Base-by-base conservation (phyloP, 2,329 filamentous ascomycete species). In the Neodidymelliopsis sp. region DNA sequence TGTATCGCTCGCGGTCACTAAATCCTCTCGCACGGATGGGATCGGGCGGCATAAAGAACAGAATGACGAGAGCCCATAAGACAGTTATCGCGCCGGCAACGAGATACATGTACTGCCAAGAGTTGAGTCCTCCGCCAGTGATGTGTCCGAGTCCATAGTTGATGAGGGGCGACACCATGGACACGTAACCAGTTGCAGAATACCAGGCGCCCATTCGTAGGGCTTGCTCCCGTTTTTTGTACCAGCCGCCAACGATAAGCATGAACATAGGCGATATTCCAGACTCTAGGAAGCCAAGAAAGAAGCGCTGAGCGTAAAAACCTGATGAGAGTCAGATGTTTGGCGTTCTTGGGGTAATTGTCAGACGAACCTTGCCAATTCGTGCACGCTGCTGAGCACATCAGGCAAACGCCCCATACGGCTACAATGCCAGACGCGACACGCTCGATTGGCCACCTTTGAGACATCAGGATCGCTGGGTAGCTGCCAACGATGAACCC, bases 151-250 rank as follows among this genome's bases (percentile, higher is more conserved):
- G 66, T 5, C 67, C 70, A 29, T 66, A 67, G 28, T 67, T 67
- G 41, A 69, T 62, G 12, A 70, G 43, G 2, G 63, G 58, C 2
- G 64, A 66, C 10, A 67, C 35, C 25, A 57, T 53, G 18, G 56
- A 62, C 9, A 65, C 62, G 28, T 65, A 76, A 57, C 38, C 73
- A 61, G 22, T 86, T 2, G 82, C 85, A 5, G 80, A 76, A 56
- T 88, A 88, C 84, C 85, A 88, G 1, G 79, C 77, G 0, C 84
- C 84, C 8, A 86, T 79, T 1, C 85, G 77, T 19, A 85, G 64
- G 0, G 85, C 84, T 66, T 88, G 85, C 59, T 89, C 84, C 4
- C 63, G 59, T 50, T 77, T 74, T 50, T 77, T 80, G 49, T 82
- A 82, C 79, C 78, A 83, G 74, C 81, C 81, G 4, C 75, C 74